Evolutionary conservation across 148 eudicot genomes (phyloP), one percentile per base, ranked within the genome.

Genomic region (Chenopodium album): DNA sequence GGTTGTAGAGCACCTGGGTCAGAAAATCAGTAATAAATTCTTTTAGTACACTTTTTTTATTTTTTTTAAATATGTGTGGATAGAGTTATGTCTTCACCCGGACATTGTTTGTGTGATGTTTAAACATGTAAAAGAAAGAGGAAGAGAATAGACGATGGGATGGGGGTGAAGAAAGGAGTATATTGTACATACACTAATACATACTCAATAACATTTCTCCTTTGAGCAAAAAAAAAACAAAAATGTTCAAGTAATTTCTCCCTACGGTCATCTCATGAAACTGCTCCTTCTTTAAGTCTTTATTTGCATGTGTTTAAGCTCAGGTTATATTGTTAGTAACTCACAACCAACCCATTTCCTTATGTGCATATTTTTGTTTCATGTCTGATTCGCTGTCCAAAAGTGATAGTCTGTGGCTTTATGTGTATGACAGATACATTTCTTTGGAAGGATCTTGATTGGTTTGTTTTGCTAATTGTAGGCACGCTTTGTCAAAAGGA

Each of bases 401-500:
- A 60, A 60, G 72, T 5, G 16, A 56, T 52, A 28, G 31, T 32
- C 44, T 80, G 8, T 47, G 52, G 67, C 44, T 79, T 47, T 83
- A 50, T 73, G 71, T 20, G 22, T 34, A 71, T 17, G 34, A 11
- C 14, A 13, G n/a, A 4, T 47, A 60, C 20, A 44, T 22, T 66
- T 1, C 32, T 77, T 63, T 72, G 70, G 50, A 65, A 72, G 60
- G 63, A 48, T 50, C 70, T 52, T 69, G 63, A 44, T 71, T 44
- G 29, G 37, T 66, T 13, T 76, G 19, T 52, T 17, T 75, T 67
- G 70, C 78, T 83, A 41, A 81, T 74, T 87, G 81, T 91, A 96
- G 99, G 99, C 93, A 63, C 92, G 95, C 22, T 96, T 94, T 88
- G 98, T 96, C 62, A 94, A 96, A 85, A 87, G 98, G 82, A 88